These are phyloP conservation scores for Apiospora arundinis DNA, from an alignment of 2,329 filamentous ascomycete genomes.

Conservation along the genomic window DNA sequence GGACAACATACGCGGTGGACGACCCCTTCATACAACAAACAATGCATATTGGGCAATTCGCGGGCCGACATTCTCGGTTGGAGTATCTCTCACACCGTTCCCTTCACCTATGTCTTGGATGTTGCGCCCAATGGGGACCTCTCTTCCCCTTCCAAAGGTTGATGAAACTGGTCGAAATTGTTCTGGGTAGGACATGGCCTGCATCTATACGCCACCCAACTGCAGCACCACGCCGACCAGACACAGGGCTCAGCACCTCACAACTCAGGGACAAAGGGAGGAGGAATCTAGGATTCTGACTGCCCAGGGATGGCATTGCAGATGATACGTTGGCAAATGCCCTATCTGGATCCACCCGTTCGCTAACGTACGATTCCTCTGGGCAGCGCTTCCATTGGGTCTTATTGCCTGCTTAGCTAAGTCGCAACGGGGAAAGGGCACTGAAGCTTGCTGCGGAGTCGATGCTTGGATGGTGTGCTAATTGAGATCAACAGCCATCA, in stretches of 20 bases:
- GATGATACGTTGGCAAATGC: not conserved
- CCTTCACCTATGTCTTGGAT: not conserved
- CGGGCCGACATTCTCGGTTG: not conserved
- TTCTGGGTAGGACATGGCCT: constrained; percentile 1
- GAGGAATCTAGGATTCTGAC: not conserved
- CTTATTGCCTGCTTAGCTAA: not conserved
- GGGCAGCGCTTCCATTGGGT: not conserved
- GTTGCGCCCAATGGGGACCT: not conserved
- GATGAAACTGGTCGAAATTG: not conserved
- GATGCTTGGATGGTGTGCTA: not conserved
- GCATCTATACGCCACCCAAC: not conserved
- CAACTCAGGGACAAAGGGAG: not conserved
- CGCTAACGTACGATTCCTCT: constrained; percentile 6
- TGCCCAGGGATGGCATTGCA: not conserved
- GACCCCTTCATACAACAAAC: not conserved
- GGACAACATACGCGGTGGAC: constrained; percentile 12
- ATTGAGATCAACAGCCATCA: constrained; percentile 6
- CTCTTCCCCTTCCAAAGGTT: not conserved
- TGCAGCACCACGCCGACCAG: not conserved
- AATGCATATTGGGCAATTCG: not conserved
- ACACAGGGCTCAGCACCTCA: not conserved
- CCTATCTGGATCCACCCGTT: constrained; percentile 9
- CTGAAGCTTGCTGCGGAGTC: not conserved
- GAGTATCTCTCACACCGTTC: not conserved
- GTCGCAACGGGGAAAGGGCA: not conserved